A percentile compares a stretch with the other conserved stretches of the same genome.
Evolutionary conservation across 2,329 filamentous ascomycete genomes (phyloP).

Genomic region (Saccharata proteae): DNA sequence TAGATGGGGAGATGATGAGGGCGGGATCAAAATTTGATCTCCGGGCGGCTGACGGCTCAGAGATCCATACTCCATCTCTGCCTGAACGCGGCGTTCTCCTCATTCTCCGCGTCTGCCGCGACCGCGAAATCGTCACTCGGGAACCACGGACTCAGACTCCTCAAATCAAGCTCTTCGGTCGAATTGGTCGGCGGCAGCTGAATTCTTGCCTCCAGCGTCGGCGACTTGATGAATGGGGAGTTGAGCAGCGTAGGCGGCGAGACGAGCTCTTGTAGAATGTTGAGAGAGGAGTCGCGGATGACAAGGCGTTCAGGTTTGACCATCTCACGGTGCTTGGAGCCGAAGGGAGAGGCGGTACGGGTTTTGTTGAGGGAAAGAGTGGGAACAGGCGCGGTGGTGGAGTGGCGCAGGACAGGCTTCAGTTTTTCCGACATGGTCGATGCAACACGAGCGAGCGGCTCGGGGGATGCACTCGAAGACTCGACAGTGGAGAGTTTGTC

Average conservation of each 20-base stretch:
- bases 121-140: conserved; percentile 12
- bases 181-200: conserved; percentile 20
- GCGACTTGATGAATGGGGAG: conserved; percentile 25
- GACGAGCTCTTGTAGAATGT: conserved; percentile 26
- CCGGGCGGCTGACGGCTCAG: too few species aligned
- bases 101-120: conserved; percentile 13
- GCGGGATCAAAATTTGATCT: too few species aligned
- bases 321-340: not conserved
- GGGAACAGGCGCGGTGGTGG: too few species aligned
- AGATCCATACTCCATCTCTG: conserved; percentile 33
- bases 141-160: conserved; percentile 8
- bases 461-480: too few species aligned
- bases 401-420: too few species aligned
- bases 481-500: too few species aligned
- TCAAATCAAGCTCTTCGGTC: conserved; percentile 17
- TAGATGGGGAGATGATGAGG: too few species aligned
- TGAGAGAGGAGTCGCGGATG: conserved; percentile 26
- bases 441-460: too few species aligned
- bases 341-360: not conserved
- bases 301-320: conserved; percentile 16
- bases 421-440: too few species aligned
- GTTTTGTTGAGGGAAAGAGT: too few species aligned
- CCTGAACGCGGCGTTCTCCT: too few species aligned
- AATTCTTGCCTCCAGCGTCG: conserved; percentile 25
- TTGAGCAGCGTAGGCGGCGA: conserved; percentile 21